Percentiles rank a stretch among this genome's conserved stretches.
These are phyloP conservation scores for Nemania abortiva DNA, from an alignment of 2,329 filamentous ascomycete genomes.

Conservation along the genomic window DNA sequence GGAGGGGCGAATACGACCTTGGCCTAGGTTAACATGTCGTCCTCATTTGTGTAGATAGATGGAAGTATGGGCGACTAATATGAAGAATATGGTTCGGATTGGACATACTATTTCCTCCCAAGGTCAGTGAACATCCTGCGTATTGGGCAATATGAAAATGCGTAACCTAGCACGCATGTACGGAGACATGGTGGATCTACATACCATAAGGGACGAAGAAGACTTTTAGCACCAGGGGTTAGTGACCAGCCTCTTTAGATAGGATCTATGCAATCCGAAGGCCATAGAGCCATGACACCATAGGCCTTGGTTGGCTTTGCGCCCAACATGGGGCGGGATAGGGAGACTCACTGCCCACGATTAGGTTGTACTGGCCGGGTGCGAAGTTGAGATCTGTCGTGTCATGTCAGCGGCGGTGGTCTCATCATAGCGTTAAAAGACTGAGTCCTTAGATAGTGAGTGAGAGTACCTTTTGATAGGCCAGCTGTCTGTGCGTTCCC, in stretches of 20 bases:
- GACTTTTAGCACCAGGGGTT: conserved; percentile 26
- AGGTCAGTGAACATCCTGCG: conserved; percentile 12
- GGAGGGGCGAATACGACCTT: conserved; percentile 74
- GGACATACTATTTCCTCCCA: conserved; percentile 24
- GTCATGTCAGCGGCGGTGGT: conserved; percentile 12
- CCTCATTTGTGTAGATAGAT: not conserved
- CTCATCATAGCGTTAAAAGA: too few relatives aligned
- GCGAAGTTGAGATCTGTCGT: conserved; percentile 67
- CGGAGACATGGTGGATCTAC: not conserved
- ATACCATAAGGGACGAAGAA: conserved; percentile 63
- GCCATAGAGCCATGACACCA: not conserved
- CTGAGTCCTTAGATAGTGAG: not conserved
- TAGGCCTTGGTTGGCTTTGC: not conserved
- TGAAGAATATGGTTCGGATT: not conserved
- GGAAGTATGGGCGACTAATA: not conserved
- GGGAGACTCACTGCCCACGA: conserved; percentile 62
- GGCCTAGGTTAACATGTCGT: conserved; percentile 3
- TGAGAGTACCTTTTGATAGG: conserved; percentile 53
- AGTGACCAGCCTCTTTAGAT: not conserved
- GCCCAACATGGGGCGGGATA: not conserved
- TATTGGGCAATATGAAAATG: not conserved
- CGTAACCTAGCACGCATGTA: not conserved
- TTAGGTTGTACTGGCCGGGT: conserved; percentile 74
- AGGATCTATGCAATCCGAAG: not conserved
- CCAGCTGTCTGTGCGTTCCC: conserved; percentile 70